Conservation (phyloP, 306 rosid genomes). For the Quercus dentata region DNA sequence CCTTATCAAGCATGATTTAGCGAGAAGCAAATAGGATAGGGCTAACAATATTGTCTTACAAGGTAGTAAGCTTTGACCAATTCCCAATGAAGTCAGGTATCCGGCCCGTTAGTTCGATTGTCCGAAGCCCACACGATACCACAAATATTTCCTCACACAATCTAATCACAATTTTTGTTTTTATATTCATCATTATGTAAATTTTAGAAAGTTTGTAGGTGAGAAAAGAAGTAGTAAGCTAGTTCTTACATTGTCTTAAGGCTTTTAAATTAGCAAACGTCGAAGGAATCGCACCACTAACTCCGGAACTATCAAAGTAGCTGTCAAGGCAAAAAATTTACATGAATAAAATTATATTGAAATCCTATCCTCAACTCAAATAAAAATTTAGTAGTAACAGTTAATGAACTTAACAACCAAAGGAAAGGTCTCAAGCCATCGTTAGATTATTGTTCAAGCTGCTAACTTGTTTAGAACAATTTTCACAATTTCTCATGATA, state of each 20-base stretch:
- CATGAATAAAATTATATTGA: neutral
- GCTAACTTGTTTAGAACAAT: too few species aligned
- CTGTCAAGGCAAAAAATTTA: conserved; percentile 31
- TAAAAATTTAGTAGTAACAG: neutral
- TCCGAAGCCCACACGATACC: conserved; percentile 68
- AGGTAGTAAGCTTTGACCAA: conserved; percentile 49
- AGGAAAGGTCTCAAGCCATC: neutral
- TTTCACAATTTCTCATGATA: too few species aligned
- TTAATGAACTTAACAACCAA: neutral
- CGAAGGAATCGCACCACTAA: conserved; percentile 40
- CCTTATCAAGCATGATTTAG: neutral
- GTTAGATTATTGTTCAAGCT: too few species aligned
- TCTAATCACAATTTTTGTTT: neutral
- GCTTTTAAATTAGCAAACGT: too few species aligned
- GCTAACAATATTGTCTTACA: conserved; percentile 46
- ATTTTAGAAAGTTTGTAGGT: neutral
- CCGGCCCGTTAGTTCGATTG: conserved; percentile 46
- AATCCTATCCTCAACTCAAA: neutral
- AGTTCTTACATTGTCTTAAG: conserved; percentile 49
- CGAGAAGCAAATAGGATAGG: neutral
- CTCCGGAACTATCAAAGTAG: conserved; percentile 73
- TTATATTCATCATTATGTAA: neutral
- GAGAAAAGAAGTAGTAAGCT: neutral
- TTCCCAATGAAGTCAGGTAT: conserved; percentile 79
- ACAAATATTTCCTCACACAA: conserved; percentile 1